Percentiles rank a stretch among this genome's conserved stretches.
phyloP scores from a whole-genome alignment of 2,329 filamentous ascomycete species.

The Cordyceps javanica region DNA sequence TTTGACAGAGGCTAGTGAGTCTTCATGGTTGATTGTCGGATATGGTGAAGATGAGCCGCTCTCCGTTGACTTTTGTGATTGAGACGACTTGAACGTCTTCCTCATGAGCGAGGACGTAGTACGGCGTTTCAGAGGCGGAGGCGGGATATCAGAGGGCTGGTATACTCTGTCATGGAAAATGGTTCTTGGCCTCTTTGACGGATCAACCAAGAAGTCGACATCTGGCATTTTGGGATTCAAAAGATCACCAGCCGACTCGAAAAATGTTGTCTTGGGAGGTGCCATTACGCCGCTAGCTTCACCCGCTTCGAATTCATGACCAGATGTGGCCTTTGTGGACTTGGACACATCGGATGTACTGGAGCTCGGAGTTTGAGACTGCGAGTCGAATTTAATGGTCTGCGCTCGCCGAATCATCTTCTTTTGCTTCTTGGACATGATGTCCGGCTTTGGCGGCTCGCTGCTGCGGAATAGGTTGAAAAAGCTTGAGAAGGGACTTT shows the following conservation, averaged over 20 bases:
- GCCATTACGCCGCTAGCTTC: conserved; percentile 49
- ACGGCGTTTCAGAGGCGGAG: conserved; percentile 61
- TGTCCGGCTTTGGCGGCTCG: conserved; percentile 43
- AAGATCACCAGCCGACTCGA: conserved; percentile 89
- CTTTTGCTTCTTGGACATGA: conserved; percentile 52
- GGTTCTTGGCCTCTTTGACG: conserved; percentile 71
- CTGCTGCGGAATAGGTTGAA: conserved; percentile 68
- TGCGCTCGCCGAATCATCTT: conserved; percentile 75
- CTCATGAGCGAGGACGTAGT: conserved; percentile 30
- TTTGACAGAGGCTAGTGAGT: conserved; percentile 36
- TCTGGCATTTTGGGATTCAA: conserved; percentile 84
- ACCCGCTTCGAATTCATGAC: conserved; percentile 40
- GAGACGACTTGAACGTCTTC: conserved; percentile 23
- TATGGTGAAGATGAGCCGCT: conserved; percentile 30
- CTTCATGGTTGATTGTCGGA: conserved; percentile 32
- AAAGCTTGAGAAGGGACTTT: conserved; percentile 54
- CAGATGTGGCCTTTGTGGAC: conserved; percentile 39
- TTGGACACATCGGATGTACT: conserved; percentile 16
- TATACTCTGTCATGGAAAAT: conserved; percentile 98
- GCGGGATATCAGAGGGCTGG: conserved; percentile 86
- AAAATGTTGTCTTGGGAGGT: conserved; percentile 86
- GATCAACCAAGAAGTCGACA: conserved; percentile 76
- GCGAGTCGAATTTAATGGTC: conserved; percentile 50
- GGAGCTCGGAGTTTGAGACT: conserved; percentile 13
- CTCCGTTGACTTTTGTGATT: conserved; percentile 19